Percentiles rank a stretch among this genome's conserved stretches.
Conservation (phyloP, 768 basidiomycete genomes). For the Trametes meyenii region DNA sequence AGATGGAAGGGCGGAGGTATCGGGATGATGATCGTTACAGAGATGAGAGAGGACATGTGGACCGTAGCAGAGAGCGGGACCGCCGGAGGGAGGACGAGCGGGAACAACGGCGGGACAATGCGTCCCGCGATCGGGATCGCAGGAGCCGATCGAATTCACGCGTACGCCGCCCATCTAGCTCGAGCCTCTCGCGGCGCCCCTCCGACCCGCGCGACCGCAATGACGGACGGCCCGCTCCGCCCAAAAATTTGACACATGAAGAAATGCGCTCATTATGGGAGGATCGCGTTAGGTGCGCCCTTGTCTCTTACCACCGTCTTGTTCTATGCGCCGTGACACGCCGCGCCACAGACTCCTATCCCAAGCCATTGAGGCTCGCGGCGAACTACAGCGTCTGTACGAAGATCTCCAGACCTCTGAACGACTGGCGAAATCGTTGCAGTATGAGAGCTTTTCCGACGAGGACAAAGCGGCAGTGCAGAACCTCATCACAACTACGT, state of each 20-base stretch:
- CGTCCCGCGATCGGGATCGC: background rate
- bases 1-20: background rate
- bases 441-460: conserved; percentile 30
- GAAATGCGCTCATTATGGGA: conserved; percentile 44
- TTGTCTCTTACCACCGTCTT: background rate
- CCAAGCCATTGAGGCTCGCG: conserved; percentile 37
- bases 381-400: conserved; percentile 37
- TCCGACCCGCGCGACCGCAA: background rate
- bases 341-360: conserved; percentile 38
- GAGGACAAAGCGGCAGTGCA: conserved; percentile 30
- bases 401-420: conserved; percentile 36
- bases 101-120: background rate
- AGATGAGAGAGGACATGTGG: conserved; percentile 2
- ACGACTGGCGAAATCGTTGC: conserved; percentile 31
- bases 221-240: conserved; percentile 1
- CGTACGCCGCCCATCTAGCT: background rate
- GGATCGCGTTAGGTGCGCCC: conserved; percentile 44
- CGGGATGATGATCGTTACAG: background rate
- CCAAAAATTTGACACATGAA: conserved; percentile 35
- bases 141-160: conserved; percentile 15
- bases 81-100: conserved; percentile 10
- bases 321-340: background rate
- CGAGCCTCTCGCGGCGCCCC: background rate
- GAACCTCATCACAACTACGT: conserved; percentile 29
- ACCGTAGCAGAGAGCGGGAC: conserved; percentile 5